Conservation (phyloP, 2,329 filamentous ascomycete genomes). For the Hypomyces perniciosus region DNA sequence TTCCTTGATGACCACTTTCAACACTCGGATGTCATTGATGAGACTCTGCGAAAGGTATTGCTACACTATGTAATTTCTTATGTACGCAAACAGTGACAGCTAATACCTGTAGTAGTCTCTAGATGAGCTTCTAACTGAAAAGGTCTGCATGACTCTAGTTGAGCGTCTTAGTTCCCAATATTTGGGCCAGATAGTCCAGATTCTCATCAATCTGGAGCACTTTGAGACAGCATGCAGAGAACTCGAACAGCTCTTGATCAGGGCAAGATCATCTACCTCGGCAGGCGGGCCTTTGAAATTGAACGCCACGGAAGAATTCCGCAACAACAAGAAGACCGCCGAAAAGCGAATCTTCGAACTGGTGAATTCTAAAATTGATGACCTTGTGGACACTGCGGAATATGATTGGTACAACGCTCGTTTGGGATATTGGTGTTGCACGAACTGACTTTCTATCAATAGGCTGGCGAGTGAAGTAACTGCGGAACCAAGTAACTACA, state of each 20-base stretch:
- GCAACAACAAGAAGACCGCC: conserved; percentile 86
- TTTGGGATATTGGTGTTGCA: not conserved
- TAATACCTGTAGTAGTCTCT: conserved; percentile 54
- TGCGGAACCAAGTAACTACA: conserved; percentile 80
- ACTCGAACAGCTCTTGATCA: conserved; percentile 77
- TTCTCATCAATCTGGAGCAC: conserved; percentile 94
- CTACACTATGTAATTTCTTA: not conserved
- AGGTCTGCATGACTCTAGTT: conserved; percentile 85
- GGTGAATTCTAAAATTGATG: conserved; percentile 97
- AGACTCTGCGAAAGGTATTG: conserved; percentile 70
- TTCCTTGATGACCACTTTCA: conserved; percentile 96
- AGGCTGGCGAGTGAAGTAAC: conserved; percentile 53
- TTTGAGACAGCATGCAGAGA: conserved; percentile 92
- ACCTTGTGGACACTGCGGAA: conserved; percentile 92
- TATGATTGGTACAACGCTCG: conserved; percentile 69
- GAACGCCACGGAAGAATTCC: conserved; percentile 78
- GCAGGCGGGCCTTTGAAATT: conserved; percentile 75
- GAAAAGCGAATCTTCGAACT: conserved; percentile 98
- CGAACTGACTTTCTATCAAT: conserved; percentile 15
- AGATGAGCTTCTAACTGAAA: conserved; percentile 89
- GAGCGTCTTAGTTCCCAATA: conserved; percentile 89
- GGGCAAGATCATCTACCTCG: conserved; percentile 75
- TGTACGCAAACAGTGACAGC: not conserved
- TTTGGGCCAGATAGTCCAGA: conserved; percentile 95
- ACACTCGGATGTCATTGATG: conserved; percentile 82